Base-by-base conservation (phyloP, 2,329 filamentous ascomycete genomes). In the Hypoxylon sp. region DNA sequence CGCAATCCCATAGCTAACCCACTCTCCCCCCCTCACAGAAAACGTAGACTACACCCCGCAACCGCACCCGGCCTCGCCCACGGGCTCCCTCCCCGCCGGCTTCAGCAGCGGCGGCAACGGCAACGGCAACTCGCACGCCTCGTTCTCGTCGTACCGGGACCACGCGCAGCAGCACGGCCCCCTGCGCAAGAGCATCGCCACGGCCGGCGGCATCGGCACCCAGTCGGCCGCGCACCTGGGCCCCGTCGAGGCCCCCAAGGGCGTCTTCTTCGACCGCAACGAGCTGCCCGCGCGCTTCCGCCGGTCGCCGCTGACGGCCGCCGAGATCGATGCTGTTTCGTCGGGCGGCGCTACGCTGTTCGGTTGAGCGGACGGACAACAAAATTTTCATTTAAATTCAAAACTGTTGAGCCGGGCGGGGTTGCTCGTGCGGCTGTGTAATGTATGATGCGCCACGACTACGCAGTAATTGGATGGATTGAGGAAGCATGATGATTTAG, bases 261-360 rank as follows among this genome's bases (percentile, higher is more conserved):
- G 94, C 71, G 82, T 92, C 77, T 93, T 85, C 79, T 97, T 97
- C 76, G 95, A 98, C 79, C 88, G 93, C 71, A 91, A 88, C 71
- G 91, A 99, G 80, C 88, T 99, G 22, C 94, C 95, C 17, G 77
- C 83, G 67, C 88, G 94, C 72, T 99, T 97, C 86, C 88, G 89
- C 74, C 87, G 93, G 68, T 82, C 87, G 50, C 85, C 88, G 11
- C 91, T 94, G 80, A 89, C 87, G 37, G 79, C 89, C 71, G 89
- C 89, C 44, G 95, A 99, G 86, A 99, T 99, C 64, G 95, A 98
- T 79, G 94, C 93, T 20, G 87, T 99, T 74, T 93, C 97, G 87
- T 95, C 92, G 58, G 95, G 94, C 57, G 95, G 95, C 59, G 95
- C 94, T 32, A 80, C 84, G 34, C 76, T 84, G 59, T 78, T 84